Evolutionary conservation across 179 eudicot species (phyloP).

Genomic region (Sideroxylon spinosum): DNA sequence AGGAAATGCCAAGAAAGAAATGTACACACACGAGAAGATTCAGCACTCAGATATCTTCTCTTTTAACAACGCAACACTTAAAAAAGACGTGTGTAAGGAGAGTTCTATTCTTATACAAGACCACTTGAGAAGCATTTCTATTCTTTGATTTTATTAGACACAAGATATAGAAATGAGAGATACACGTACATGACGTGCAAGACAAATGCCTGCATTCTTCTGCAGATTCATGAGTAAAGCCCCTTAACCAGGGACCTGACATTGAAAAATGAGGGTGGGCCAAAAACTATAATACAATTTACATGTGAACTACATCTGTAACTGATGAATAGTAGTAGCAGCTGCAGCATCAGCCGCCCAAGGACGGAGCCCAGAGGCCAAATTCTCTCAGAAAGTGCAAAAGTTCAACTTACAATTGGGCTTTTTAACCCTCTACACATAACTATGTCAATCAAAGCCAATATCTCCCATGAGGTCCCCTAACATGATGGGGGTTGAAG

Average conservation of each 20-base stretch:
- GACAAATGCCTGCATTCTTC: conserved; percentile 38
- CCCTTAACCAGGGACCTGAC: conserved; percentile 21
- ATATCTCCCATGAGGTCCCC: not conserved
- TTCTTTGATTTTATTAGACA: conserved; percentile 23
- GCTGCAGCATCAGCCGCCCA: too few relatives aligned
- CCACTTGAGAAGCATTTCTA: conserved; percentile 2
- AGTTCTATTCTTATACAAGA: not conserved
- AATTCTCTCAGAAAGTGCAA: conserved; percentile 11
- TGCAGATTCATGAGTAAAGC: conserved; percentile 21
- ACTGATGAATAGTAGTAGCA: not conserved
- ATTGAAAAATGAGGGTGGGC: conserved; percentile 23
- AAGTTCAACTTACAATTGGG: conserved; percentile 23
- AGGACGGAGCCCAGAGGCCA: conserved; percentile 4
- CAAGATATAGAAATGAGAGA: conserved; percentile 24
- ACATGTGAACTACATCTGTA: conserved; percentile 29
- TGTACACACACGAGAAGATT: too few relatives aligned
- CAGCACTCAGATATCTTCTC: too few relatives aligned
- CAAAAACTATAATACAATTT: conserved; percentile 37
- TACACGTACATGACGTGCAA: conserved; percentile 16
- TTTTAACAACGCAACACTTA: too few relatives aligned
- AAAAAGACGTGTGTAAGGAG: too few relatives aligned
- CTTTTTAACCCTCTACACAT: conserved; percentile 21
- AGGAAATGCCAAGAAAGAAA: too few relatives aligned
- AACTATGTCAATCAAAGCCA: conserved; percentile 14
- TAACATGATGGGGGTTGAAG: conserved; percentile 61